Evolutionary conservation across 495 filamentous ascomycete genomes (phyloP), one percentile per base, ranked within the genome.

Genomic region (Aspergillus steynii): DNA sequence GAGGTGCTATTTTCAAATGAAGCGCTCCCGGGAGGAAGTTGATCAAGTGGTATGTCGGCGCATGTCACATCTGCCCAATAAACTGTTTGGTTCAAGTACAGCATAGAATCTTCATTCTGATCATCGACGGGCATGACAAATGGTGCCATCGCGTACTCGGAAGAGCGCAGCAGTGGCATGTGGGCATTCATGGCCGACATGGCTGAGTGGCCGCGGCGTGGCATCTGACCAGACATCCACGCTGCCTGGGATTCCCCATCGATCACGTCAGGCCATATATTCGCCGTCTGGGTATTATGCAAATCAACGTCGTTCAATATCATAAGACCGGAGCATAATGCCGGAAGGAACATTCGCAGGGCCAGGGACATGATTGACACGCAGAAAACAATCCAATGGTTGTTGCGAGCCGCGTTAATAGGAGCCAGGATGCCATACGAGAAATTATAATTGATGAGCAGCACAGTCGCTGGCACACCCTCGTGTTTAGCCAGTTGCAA

Each of bases 401-500:
- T 57, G 46, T 69, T 65, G 2, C 68, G 63, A 14, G 53, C 42
- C 3, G 71, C 66, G 25, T 37, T 56, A 0, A 73, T 55, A 0
- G 68, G 67, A 1, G 66, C 60, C 29, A 68, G 37, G 9, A 68
- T 53, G n/a, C 59, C 65, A 42, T 60, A 59, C 37, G 32, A 49
- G 29, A 69, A 71, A 46, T 53, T 64, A 26, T 71, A 73, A 47
- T 73, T 73, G 53, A 53, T 65, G 56, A 73, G 69, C 4, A 73
- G 63, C 4, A 68, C 60, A 1, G 42, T 62, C 9, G 62, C 71
- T 4, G 68, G 37, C 2, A 50, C 58, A 2, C 66, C 68, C 0
- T 60, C 42, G 2, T 61, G 63, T n/a, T 58, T 61, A 5, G 68
- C 59, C 5, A 73, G 58, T 29, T 73, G 71, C 28, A 69, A 71